Percentiles rank a stretch among this genome's conserved stretches.
phyloP scores from a whole-genome alignment of 1,284 basidiomycete genomes.

The Pseudozyma thailandica region DNA sequence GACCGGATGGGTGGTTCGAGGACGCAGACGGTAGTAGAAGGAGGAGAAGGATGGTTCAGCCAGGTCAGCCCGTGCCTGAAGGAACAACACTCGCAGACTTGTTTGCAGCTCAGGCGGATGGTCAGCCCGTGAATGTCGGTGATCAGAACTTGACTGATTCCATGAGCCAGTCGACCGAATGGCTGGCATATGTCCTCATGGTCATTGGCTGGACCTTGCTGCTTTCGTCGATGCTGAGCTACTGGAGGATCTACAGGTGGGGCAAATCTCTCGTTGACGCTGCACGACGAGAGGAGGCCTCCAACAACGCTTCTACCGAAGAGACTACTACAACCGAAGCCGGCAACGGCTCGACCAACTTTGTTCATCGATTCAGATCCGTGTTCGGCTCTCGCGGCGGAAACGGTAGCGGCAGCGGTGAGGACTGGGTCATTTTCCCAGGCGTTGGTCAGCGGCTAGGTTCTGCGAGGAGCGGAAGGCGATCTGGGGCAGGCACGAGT shows the following conservation, averaged over 20 bases:
- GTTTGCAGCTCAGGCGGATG: constrained; percentile 67
- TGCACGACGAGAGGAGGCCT: constrained; percentile 47
- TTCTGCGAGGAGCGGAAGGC: background rate
- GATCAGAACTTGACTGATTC: constrained; percentile 69
- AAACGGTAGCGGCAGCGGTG: constrained; percentile 24
- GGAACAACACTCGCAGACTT: constrained; percentile 51
- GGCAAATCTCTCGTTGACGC: constrained; percentile 58
- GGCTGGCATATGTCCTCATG: constrained; percentile 91
- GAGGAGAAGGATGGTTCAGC: constrained; percentile 15
- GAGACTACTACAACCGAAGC: background rate
- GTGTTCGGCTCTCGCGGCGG: constrained; percentile 20
- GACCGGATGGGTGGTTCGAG: constrained; percentile 57
- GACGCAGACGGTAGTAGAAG: constrained; percentile 6
- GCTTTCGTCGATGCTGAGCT: constrained; percentile 78
- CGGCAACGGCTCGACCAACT: constrained; percentile 23
- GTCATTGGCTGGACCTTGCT: constrained; percentile 86
- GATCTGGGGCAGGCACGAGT: constrained; percentile 1
- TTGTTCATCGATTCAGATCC: constrained; percentile 38
- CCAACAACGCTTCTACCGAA: constrained; percentile 3
- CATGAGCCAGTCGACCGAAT: constrained; percentile 74
- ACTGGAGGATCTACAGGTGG: constrained; percentile 71
- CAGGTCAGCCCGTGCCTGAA: constrained; percentile 12
- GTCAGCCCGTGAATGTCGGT: constrained; percentile 65
- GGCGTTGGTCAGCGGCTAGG: constrained; percentile 41
- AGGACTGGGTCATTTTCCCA: constrained; percentile 63